Conservation (phyloP, 768 basidiomycete species). For the Arthromyces matolae region DNA sequence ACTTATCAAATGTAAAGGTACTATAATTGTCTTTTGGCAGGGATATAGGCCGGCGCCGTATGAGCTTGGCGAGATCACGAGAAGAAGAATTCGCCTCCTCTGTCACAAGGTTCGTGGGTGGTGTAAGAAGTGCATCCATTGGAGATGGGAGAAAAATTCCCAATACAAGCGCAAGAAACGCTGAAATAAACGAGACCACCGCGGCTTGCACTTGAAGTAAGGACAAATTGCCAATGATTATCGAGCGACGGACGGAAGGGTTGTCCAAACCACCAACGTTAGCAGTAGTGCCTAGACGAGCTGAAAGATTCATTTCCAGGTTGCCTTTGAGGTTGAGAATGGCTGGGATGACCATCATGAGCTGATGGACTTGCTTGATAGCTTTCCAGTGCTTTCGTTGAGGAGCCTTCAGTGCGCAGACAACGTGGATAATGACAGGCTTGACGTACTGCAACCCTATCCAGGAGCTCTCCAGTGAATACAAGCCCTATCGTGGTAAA, state of each 20-base stretch:
- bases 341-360: conserved; percentile 95
- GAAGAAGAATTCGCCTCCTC: too few species aligned
- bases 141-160: conserved; percentile 59
- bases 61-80: conserved; percentile 7
- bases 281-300: conserved; percentile 87
- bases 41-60: conserved; percentile 24
- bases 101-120: background rate
- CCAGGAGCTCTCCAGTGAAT: conserved; percentile 88
- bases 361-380: conserved; percentile 86
- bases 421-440: background rate
- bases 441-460: conserved; percentile 79
- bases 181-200: conserved; percentile 83
- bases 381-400: conserved; percentile 81
- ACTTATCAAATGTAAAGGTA: conserved; percentile 7
- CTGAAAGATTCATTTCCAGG: conserved; percentile 97
- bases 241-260: conserved; percentile 50
- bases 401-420: background rate
- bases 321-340: conserved; percentile 96
- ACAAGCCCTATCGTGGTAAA: conserved; percentile 80
- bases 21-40: conserved; percentile 15
- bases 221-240: conserved; percentile 79
- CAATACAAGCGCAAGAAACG: conserved; percentile 69
- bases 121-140: conserved; percentile 2
- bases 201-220: conserved; percentile 93
- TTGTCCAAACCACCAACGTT: conserved; percentile 91